A percentile compares a stretch with the other conserved stretches of the same genome.
phyloP scores from a whole-genome alignment of 345 rosid species.

The Conringia planisiliqua region DNA sequence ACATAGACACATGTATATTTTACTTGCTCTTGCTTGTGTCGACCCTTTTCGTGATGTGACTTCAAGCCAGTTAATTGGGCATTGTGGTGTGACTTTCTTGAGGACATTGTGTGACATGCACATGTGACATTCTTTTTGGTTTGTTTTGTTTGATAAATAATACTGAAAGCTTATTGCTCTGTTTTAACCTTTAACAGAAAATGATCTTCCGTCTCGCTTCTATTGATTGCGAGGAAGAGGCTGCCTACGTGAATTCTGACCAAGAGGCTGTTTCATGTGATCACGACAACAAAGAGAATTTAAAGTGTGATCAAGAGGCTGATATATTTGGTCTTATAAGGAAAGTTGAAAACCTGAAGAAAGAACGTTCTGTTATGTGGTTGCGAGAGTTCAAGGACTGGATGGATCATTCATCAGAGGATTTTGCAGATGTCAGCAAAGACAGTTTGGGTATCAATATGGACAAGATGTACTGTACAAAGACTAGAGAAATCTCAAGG shows the following conservation, averaged over 20 bases:
- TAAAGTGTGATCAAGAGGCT: constrained; percentile 64
- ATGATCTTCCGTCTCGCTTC: constrained; percentile 76
- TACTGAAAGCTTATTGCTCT: neutral
- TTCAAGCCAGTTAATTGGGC: neutral
- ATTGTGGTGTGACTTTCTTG: neutral
- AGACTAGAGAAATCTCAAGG: constrained; percentile 38
- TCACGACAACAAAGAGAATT: constrained; percentile 60
- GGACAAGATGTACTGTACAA: constrained; percentile 39
- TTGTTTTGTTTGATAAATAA: neutral
- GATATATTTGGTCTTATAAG: constrained; percentile 75
- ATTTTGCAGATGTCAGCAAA: constrained; percentile 37
- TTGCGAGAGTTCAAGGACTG: constrained; percentile 85
- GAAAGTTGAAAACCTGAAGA: constrained; percentile 81
- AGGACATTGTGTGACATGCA: neutral
- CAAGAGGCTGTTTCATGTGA: constrained; percentile 58
- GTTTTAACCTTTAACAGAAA: constrained; percentile 50
- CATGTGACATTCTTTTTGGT: neutral
- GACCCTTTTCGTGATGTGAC: neutral
- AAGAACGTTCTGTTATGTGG: constrained; percentile 81
- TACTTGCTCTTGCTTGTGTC: neutral
- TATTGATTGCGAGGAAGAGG: constrained; percentile 67
- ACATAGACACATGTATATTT: neutral
- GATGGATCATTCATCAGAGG: constrained; percentile 73
- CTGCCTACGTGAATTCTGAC: constrained; percentile 58
- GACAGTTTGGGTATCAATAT: constrained; percentile 19